These are phyloP conservation scores for Ustilago nuda DNA, from an alignment of 1,284 basidiomycete species.

Conservation along the genomic window DNA sequence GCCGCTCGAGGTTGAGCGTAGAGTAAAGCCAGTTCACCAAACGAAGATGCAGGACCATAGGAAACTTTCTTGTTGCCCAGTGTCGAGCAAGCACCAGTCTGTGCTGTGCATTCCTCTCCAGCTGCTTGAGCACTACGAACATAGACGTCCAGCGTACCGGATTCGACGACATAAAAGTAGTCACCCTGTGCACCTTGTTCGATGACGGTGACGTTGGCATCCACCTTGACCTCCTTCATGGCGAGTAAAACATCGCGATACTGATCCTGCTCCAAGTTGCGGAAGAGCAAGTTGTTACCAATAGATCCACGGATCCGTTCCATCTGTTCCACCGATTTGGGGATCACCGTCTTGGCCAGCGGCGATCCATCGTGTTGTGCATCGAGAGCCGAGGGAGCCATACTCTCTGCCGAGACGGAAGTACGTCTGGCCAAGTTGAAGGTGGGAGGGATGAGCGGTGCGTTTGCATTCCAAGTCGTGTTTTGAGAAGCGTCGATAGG, in stretches of 20 bases:
- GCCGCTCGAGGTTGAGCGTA: slow-evolving; percentile 96
- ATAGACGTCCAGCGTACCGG: slow-evolving; percentile 87
- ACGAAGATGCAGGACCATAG: slow-evolving; percentile 86
- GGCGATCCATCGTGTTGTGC: slow-evolving; percentile 28
- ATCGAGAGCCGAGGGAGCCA: slow-evolving; percentile 75
- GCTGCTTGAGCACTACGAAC: slow-evolving; percentile 71
- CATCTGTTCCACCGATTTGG: slow-evolving; percentile 87
- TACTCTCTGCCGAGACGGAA: slow-evolving; percentile 97
- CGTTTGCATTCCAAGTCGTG: slow-evolving; percentile 10
- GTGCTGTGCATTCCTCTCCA: slow-evolving; percentile 39
- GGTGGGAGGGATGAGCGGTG: slow-evolving; percentile 69
- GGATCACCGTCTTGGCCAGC: slow-evolving; percentile 64
- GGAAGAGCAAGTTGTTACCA: slow-evolving; percentile 90
- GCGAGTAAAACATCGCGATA: slow-evolving; percentile 90
- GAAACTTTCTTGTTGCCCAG: slow-evolving; percentile 72
- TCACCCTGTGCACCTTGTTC: slow-evolving; percentile 96
- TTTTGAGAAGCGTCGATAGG: slow-evolving; percentile 27
- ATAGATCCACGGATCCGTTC: slow-evolving; percentile 88
- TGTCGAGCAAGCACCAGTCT: slow-evolving; percentile 38
- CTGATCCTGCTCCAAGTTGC: slow-evolving; percentile 96
- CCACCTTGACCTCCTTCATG: slow-evolving; percentile 88
- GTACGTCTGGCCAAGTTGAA: slow-evolving; percentile 89
- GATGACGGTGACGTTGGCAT: slow-evolving; percentile 85
- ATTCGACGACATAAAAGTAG: slow-evolving; percentile 97
- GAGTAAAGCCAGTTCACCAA: slow-evolving; percentile 97